A percentile compares a stretch with the other conserved stretches of the same genome.
These are phyloP conservation scores for Gaeumannomyces sp. DNA, from an alignment of 2,329 filamentous ascomycete species.

Conservation along the genomic window DNA sequence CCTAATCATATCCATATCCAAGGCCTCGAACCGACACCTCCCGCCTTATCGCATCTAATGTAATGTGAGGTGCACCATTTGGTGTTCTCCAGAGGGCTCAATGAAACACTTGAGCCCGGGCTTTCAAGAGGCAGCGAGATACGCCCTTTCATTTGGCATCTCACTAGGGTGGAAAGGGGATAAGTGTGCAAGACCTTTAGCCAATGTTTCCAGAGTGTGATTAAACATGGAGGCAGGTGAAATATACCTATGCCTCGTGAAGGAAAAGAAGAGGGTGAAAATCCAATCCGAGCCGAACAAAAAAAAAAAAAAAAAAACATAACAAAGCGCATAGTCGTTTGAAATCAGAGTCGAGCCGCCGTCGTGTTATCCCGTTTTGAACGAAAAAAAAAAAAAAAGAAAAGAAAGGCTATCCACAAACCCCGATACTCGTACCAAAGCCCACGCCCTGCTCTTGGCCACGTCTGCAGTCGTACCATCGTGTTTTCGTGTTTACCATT, in stretches of 20 bases:
- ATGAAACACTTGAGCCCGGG: not conserved
- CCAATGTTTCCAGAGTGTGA: not conserved
- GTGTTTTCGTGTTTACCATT: not conserved
- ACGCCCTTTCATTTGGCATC: too few species aligned
- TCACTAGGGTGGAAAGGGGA: not conserved
- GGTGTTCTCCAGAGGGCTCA: too few species aligned
- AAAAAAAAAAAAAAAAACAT: not conserved
- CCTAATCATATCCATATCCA: not conserved
- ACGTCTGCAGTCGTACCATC: not conserved
- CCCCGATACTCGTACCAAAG: not conserved
- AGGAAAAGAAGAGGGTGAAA: not conserved
- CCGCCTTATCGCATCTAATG: too few species aligned
- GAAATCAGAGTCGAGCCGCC: not conserved
- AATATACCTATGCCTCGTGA: not conserved
- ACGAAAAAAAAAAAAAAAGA: not conserved
- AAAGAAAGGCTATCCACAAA: not conserved
- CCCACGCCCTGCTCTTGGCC: not conserved
- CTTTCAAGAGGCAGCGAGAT: too few species aligned
- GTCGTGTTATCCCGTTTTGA: not conserved
- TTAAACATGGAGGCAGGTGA: not conserved
- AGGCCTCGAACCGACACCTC: not conserved
- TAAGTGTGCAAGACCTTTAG: not conserved
- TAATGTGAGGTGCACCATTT: too few species aligned
- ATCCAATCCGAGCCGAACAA: not conserved
- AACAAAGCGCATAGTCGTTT: not conserved